Conservation (phyloP, 495 filamentous ascomycete species). For the Podospora australis region DNA sequence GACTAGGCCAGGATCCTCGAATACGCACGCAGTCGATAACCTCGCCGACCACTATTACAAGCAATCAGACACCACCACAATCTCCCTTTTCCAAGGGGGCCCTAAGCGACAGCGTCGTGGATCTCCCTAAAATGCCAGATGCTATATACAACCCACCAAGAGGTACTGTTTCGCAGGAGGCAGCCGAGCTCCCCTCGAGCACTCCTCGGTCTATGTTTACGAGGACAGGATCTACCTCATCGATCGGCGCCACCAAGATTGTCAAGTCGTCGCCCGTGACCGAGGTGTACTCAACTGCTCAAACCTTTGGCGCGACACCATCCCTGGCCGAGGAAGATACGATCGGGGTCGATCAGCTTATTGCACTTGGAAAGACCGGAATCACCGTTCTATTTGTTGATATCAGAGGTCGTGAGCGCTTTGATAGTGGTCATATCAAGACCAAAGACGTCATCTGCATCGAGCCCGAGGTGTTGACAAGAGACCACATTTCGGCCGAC, state of each 20-base stretch:
- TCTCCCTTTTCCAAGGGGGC: slow-evolving; percentile 55
- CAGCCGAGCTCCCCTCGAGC: slow-evolving; percentile 42
- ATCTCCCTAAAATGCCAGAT: slow-evolving; percentile 70
- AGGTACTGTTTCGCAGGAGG: slow-evolving; percentile 49
- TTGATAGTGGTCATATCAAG: slow-evolving; percentile 82
- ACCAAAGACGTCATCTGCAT: slow-evolving; percentile 77
- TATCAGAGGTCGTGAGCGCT: slow-evolving; percentile 73
- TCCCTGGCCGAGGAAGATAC: slow-evolving; percentile 47
- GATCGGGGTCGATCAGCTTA: slow-evolving; percentile 60
- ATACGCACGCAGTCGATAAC: slow-evolving; percentile 35
- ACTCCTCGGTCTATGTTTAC: slow-evolving; percentile 42
- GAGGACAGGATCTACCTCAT: slow-evolving; percentile 39
- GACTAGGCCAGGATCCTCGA: slow-evolving; percentile 27
- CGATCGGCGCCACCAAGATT: slow-evolving; percentile 18
- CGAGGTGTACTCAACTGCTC: slow-evolving; percentile 30
- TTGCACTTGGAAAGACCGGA: slow-evolving; percentile 50
- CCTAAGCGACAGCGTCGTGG: slow-evolving; percentile 33
- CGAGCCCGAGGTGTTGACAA: slow-evolving; percentile 68
- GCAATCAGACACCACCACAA: slow-evolving; percentile 38
- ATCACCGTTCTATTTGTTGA: slow-evolving; percentile 74
- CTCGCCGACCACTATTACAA: background rate
- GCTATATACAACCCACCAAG: slow-evolving; percentile 77
- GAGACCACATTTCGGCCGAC: slow-evolving; percentile 74
- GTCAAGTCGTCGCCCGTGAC: slow-evolving; percentile 10
- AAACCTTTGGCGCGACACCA: slow-evolving; percentile 18